Evolutionary conservation across 768 basidiomycete species (phyloP).

Genomic region (Mycena rosella): DNA sequence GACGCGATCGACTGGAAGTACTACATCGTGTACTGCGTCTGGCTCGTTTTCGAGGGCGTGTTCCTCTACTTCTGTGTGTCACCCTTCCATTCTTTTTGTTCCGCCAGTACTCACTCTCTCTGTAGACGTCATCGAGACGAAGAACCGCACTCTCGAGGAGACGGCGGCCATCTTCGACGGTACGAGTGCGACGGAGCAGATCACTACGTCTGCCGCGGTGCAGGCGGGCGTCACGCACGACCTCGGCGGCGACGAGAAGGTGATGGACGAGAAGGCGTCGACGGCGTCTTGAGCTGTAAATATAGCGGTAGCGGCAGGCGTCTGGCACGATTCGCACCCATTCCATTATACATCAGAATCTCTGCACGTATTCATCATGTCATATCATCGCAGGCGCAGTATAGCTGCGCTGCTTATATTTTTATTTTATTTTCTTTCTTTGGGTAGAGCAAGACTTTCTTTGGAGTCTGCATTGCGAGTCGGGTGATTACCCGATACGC

Average conservation of each 20-base stretch:
- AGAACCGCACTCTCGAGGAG: conserved; percentile 81
- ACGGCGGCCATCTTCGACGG: conserved; percentile 86
- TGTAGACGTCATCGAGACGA: conserved; percentile 70
- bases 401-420: no score
- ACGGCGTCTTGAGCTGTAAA: no score
- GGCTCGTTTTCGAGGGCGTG: not conserved
- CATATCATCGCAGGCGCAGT: no score
- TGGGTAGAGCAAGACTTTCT: no score
- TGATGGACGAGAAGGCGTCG: no score
- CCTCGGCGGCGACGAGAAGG: not conserved
- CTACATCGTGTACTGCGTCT: conserved; percentile 3
- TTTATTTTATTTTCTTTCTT: no score
- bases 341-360: no score
- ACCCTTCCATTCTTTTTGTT: not conserved
- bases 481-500: no score
- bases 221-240: conserved; percentile 38
- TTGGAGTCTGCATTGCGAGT: no score
- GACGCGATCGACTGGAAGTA: conserved; percentile 30
- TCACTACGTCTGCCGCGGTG: conserved; percentile 45
- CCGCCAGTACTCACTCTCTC: not conserved
- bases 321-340: no score
- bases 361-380: no score
- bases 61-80: conserved; percentile 59
- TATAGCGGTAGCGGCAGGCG: no score
- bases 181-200: conserved; percentile 47